These are phyloP conservation scores for Dictyostelium discoideum DNA, from an alignment of 78 protist species.

Conservation along the genomic window DNA sequence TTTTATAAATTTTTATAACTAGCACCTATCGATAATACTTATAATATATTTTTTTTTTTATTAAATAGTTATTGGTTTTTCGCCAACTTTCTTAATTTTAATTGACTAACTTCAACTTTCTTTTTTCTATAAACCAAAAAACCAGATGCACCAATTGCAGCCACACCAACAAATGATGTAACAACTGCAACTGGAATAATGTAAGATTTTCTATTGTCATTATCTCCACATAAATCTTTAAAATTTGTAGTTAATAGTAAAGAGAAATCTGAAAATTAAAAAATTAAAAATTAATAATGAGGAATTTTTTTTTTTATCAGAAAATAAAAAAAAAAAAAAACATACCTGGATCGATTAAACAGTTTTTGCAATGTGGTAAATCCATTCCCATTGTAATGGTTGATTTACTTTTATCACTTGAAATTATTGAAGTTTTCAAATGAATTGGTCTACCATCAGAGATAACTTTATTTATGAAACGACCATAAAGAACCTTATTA, in stretches of 20 bases:
- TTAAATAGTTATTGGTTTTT: too few species aligned
- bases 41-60: too few species aligned
- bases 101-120: background rate
- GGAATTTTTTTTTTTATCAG: background rate
- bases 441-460: background rate
- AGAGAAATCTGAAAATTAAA: background rate
- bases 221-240: background rate
- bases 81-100: too few species aligned
- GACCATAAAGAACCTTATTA: background rate
- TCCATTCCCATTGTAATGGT: background rate
- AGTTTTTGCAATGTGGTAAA: background rate
- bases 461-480: background rate
- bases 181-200: conserved; percentile 3
- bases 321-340: background rate
- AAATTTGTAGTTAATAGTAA: background rate
- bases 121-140: background rate
- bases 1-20: too few species aligned
- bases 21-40: too few species aligned
- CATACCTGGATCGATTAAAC: background rate
- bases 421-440: background rate
- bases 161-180: background rate
- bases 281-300: background rate
- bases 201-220: background rate
- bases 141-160: background rate
- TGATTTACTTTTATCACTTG: background rate